Conservation (phyloP, 129 eudicot species). For the Smallanthus sonchifolius region DNA sequence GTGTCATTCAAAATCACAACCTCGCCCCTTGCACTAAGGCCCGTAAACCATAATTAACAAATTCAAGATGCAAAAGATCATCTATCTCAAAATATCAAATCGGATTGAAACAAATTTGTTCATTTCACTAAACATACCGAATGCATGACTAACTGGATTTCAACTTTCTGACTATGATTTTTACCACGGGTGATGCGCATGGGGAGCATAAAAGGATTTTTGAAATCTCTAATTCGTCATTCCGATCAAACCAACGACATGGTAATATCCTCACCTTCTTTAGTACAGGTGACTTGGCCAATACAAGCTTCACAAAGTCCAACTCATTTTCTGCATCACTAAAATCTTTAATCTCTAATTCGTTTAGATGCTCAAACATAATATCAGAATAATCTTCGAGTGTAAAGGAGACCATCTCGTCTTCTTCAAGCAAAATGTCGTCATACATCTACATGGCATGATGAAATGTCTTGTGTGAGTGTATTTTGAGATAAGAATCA, state of each 20-base stretch:
- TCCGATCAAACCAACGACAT: neutral
- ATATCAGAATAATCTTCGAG: neutral
- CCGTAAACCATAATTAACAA: no score
- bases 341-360: neutral
- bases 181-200: neutral
- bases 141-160: constrained; percentile 25
- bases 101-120: neutral
- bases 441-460: neutral
- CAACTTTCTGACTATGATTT: constrained; percentile 32
- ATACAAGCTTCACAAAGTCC: constrained; percentile 4
- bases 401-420: neutral
- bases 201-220: neutral
- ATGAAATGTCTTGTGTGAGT: neutral
- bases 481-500: neutral
- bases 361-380: constrained; percentile 1
- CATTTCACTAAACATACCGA: neutral
- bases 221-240: neutral
- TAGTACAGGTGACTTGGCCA: constrained; percentile 1
- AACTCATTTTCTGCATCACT: neutral
- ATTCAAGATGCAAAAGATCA: neutral
- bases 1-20: no score
- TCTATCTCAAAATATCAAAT: neutral
- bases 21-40: no score
- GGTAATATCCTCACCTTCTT: neutral
- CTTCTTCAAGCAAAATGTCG: neutral